Percentiles rank a stretch among this genome's conserved stretches.
Evolutionary conservation across 2,329 filamentous ascomycete species (phyloP).

Genomic region (Penicillium oxalicum): DNA sequence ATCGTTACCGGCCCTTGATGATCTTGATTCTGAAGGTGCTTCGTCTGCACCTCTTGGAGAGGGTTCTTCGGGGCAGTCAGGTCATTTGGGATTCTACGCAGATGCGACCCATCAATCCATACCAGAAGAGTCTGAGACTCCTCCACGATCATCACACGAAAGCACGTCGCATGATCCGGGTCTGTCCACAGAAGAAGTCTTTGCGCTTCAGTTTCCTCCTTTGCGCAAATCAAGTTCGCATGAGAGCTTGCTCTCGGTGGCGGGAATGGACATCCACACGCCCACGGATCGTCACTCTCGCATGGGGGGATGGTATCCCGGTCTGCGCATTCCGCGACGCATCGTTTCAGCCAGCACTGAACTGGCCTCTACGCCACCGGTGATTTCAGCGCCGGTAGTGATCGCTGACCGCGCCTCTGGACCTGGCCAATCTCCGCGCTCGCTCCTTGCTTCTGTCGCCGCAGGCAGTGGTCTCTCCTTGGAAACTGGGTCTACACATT

Average conservation of each 20-base stretch:
- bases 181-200: slow-evolving; percentile 20
- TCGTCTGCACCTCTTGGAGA: slow-evolving; percentile 13
- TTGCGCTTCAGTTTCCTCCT: slow-evolving; percentile 30
- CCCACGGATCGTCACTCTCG: slow-evolving; percentile 70
- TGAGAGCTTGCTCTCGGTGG: slow-evolving; percentile 81
- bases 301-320: slow-evolving; percentile 53
- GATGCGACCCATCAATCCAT: slow-evolving; percentile 31
- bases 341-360: slow-evolving; percentile 42
- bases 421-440: slow-evolving; percentile 25
- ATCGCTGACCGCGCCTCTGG: slow-evolving; percentile 27
- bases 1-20: slow-evolving; percentile 17
- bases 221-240: slow-evolving; percentile 68
- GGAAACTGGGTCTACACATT: slow-evolving; percentile 22
- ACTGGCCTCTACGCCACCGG: slow-evolving; percentile 33
- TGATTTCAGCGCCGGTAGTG: slow-evolving; percentile 35
- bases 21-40: slow-evolving; percentile 9
- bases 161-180: slow-evolving; percentile 10
- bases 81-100: slow-evolving; percentile 4
- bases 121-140: slow-evolving; percentile 36
- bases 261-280: slow-evolving; percentile 84
- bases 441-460: slow-evolving; percentile 34
- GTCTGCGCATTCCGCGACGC: slow-evolving; percentile 42
- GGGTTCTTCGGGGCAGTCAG: slow-evolving; percentile 15
- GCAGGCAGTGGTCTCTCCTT: slow-evolving; percentile 16
- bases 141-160: slow-evolving; percentile 13